A percentile compares a stretch with the other conserved stretches of the same genome.
Evolutionary conservation across 176 grass and related monocot genomes (phyloP).

Genomic region (Carex littledalei): DNA sequence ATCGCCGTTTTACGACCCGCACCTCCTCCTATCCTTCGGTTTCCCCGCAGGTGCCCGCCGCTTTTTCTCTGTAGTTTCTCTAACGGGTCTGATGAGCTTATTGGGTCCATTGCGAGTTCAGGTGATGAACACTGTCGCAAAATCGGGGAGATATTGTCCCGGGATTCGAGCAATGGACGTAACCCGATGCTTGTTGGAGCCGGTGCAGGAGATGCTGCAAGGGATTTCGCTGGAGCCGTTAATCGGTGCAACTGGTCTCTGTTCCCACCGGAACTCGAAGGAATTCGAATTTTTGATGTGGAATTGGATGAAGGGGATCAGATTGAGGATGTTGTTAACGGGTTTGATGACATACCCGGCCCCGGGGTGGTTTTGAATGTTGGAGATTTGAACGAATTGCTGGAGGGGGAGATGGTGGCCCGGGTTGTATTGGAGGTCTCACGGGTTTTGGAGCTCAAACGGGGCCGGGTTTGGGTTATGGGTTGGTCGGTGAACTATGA

Average conservation of each 20-base stretch:
- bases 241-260: slow-evolving; percentile 42
- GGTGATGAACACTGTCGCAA: slow-evolving; percentile 56
- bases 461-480: slow-evolving; percentile 55
- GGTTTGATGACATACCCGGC: neutral
- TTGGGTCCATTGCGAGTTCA: slow-evolving; percentile 9
- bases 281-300: slow-evolving; percentile 28
- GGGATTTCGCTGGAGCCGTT: slow-evolving; percentile 34
- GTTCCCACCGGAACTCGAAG: slow-evolving; percentile 26
- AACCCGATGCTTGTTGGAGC: slow-evolving; percentile 92
- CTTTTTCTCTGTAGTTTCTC: slow-evolving; percentile 90
- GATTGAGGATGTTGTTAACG: slow-evolving; percentile 26
- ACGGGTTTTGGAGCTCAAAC: slow-evolving; percentile 57
- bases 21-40: slow-evolving; percentile 39
- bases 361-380: slow-evolving; percentile 56
- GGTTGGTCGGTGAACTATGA: slow-evolving; percentile 90
- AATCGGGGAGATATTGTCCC: slow-evolving; percentile 64
- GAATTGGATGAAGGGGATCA: slow-evolving; percentile 18
- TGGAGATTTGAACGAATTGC: slow-evolving; percentile 69
- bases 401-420: slow-evolving; percentile 37
- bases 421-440: slow-evolving; percentile 63
- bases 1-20: slow-evolving; percentile 64
- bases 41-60: slow-evolving; percentile 40
- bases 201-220: slow-evolving; percentile 52
- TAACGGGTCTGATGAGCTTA: slow-evolving; percentile 47
- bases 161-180: slow-evolving; percentile 25